Evolutionary conservation across 2,329 filamentous ascomycete genomes (phyloP).

Genomic region (Penicillium glabrum): DNA sequence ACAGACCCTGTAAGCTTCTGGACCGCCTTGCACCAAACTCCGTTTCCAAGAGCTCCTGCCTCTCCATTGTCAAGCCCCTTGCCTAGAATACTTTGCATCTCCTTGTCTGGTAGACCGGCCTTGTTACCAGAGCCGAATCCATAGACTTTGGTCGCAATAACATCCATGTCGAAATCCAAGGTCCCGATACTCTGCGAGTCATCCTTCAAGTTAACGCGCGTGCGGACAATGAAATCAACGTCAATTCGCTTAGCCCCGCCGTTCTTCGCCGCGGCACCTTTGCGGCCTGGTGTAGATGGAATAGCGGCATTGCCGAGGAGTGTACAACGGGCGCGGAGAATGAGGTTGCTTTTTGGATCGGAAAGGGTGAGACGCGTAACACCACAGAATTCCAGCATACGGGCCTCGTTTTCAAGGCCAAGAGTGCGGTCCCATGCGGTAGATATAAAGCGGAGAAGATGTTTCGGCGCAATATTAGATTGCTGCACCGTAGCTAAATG

Average conservation of each 20-base stretch:
- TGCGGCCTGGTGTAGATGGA: conserved; percentile 12
- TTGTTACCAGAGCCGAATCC: conserved; percentile 34
- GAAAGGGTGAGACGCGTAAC: conserved; percentile 40
- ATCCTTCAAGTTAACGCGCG: conserved; percentile 20
- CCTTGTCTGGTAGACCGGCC: conserved; percentile 32
- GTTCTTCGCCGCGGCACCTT: conserved; percentile 10
- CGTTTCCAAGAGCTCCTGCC: conserved; percentile 32
- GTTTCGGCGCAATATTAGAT: conserved; percentile 35
- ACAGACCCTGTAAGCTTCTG: conserved; percentile 34
- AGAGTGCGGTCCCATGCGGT: conserved; percentile 43
- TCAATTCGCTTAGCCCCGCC: conserved; percentile 32
- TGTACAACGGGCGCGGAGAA: conserved; percentile 40
- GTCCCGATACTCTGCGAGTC: conserved; percentile 23
- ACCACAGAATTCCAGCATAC: conserved; percentile 45
- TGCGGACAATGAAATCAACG: conserved; percentile 41
- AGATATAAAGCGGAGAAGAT: conserved; percentile 43
- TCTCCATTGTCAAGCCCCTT: conserved; percentile 24
- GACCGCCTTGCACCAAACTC: conserved; percentile 42
- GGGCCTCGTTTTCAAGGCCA: conserved; percentile 44
- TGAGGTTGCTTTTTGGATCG: conserved; percentile 25
- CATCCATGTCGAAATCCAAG: conserved; percentile 39
- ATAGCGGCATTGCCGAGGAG: conserved; percentile 29
- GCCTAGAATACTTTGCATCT: conserved; percentile 37
- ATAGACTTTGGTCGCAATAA: conserved; percentile 41
- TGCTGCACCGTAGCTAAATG: conserved; percentile 38